These are phyloP conservation scores for Ogataea hybrid DNA, from an alignment of 1,139 yeast species.

Conservation along the genomic window DNA sequence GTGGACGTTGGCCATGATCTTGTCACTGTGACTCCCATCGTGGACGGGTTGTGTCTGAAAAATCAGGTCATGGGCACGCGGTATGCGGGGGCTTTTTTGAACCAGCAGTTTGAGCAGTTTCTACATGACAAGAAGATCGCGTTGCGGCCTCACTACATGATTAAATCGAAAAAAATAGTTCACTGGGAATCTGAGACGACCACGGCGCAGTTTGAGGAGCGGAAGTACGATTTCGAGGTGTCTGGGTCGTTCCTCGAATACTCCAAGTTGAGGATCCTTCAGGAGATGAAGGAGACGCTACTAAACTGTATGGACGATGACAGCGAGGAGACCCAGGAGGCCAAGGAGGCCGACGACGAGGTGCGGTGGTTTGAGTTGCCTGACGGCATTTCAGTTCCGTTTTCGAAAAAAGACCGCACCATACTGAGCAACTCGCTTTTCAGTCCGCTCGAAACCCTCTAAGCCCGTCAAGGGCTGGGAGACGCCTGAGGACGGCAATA, in stretches of 20 bases:
- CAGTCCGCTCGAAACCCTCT: conserved; percentile 46
- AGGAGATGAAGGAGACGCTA: conserved; percentile 64
- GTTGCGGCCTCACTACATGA: conserved; percentile 34
- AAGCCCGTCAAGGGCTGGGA: conserved; percentile 34
- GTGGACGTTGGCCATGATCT: conserved; percentile 91
- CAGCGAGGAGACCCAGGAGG: conserved; percentile 11
- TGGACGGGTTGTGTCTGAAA: conserved; percentile 86
- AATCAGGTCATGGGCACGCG: conserved; percentile 68
- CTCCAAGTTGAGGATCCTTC: conserved; percentile 36
- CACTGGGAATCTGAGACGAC: conserved; percentile 28
- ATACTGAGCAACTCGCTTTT: conserved; percentile 74
- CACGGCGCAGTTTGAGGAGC: conserved; percentile 30
- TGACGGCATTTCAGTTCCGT: conserved; percentile 54
- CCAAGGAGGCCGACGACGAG: conserved; percentile 26
- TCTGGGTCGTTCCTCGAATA: conserved; percentile 41
- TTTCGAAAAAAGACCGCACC: conserved; percentile 58
- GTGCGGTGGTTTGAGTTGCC: conserved; percentile 78
- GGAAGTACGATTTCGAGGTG: conserved; percentile 35
- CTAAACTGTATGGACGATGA: conserved; percentile 28
- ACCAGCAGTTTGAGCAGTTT: conserved; percentile 36
- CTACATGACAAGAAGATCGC: conserved; percentile 29
- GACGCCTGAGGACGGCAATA: conserved; percentile 28
- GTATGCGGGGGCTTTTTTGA: conserved; percentile 61
- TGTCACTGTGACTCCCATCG: conserved; percentile 83
- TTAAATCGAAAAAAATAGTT: conserved; percentile 36